Evolutionary conservation across 139 green algal genomes (phyloP).

Genomic region (Asterochloris sp.): DNA sequence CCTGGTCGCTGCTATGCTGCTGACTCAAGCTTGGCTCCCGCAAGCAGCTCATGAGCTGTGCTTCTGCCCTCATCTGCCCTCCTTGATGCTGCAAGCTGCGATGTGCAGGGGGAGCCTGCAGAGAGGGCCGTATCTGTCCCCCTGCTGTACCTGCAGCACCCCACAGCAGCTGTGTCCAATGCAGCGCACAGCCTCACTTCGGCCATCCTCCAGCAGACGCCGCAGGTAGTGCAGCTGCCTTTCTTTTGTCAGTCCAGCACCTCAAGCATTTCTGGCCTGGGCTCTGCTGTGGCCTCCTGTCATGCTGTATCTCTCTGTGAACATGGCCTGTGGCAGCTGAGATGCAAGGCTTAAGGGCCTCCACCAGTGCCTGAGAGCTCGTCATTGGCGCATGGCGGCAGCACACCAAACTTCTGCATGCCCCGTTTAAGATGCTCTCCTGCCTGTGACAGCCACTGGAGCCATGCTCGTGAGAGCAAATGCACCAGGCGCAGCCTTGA

Average conservation of each 20-base stretch:
- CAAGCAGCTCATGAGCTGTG: too few relatives aligned
- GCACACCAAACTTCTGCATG: neutral
- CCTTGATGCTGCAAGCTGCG: neutral
- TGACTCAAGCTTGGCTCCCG: too few relatives aligned
- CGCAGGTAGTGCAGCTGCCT: neutral
- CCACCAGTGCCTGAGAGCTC: neutral
- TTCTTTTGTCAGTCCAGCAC: neutral
- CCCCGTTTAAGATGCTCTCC: neutral
- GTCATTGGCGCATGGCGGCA: neutral
- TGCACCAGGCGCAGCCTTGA: neutral
- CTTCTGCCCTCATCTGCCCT: too few relatives aligned
- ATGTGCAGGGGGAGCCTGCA: neutral
- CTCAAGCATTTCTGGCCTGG: neutral
- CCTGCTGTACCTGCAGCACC: conserved; percentile 38
- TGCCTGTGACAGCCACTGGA: neutral
- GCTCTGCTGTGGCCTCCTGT: neutral
- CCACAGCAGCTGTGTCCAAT: conserved; percentile 8
- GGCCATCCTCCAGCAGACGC: conserved; percentile 18
- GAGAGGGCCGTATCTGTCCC: conserved; percentile 16
- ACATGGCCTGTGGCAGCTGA: neutral
- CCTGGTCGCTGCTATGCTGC: too few relatives aligned
- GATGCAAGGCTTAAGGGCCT: neutral
- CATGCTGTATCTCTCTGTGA: neutral
- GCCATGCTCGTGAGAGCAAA: too few relatives aligned
- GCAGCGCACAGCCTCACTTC: conserved; percentile 35